Conservation (phyloP, 441 rosid species). For the Metrosideros polymorpha region DNA sequence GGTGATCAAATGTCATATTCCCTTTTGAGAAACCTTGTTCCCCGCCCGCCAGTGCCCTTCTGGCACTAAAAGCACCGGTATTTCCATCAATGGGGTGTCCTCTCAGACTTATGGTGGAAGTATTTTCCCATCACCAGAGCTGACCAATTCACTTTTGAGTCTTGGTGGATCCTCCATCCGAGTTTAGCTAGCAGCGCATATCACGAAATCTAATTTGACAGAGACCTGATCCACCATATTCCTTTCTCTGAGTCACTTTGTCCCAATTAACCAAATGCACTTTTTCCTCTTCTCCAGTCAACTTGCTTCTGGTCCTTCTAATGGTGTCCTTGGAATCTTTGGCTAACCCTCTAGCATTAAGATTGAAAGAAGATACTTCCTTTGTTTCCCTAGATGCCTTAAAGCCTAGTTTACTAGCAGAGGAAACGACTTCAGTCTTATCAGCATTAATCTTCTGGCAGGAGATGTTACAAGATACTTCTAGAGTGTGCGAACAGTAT, state of each 20-base stretch:
- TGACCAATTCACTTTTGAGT: too few relatives aligned
- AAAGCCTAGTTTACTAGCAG: not conserved
- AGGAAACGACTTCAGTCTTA: too few relatives aligned
- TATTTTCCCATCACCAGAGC: too few relatives aligned
- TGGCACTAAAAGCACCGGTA: not conserved
- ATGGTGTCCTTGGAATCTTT: not conserved
- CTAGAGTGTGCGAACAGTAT: not conserved
- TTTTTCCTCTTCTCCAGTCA: not conserved
- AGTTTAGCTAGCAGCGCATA: not conserved
- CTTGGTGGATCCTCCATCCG: too few relatives aligned
- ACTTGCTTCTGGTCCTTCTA: not conserved
- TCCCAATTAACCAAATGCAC: not conserved
- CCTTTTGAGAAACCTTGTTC: not conserved
- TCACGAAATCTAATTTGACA: not conserved
- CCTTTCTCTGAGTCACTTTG: not conserved
- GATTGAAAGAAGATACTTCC: not conserved
- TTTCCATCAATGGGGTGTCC: not conserved
- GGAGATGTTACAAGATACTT: too few relatives aligned
- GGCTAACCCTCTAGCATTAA: not conserved
- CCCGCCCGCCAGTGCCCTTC: not conserved
- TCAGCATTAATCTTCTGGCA: too few relatives aligned
- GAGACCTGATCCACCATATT: not conserved
- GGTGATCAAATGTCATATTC: not conserved
- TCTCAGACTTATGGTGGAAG: not conserved
- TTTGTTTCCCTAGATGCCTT: not conserved